Base-by-base conservation (phyloP, 192 early-diverging fungal species). In the Geosiphon pyriformis region DNA sequence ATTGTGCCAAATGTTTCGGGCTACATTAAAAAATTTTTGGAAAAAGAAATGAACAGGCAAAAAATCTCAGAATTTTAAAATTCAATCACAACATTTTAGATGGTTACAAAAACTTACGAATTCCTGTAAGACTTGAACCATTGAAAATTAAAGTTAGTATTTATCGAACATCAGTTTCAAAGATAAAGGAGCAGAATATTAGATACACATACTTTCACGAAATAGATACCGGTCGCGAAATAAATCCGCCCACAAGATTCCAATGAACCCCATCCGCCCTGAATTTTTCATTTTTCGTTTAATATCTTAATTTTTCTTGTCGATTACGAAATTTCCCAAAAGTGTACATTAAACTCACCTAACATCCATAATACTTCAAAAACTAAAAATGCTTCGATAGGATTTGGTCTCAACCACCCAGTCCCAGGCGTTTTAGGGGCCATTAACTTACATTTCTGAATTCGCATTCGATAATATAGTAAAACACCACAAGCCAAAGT, bases 371-470 rank as follows among this genome's bases (percentile, higher is more conserved):
- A 11, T 30, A 57, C 31, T 10, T 12, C 55, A 23, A 23, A 57
- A 31, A 57, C 17, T 4, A 57, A 12, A 57, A 57, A 57, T n/a
- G 26, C 29, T 57, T 57, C 55, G n/a, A 57, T 30, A 17, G 55
- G 55, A 57, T 57, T 57, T 23, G 55, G 55, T 57, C 55, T 57
- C n/a, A 57, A 30, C 2, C n/a, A 30, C n/a, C 55, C 55, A 31
- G 55, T 30, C n/a, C 55, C 55, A 3, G 55, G 55, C n/a, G 31
- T 20, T 57, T 31, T 57, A 11, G 55, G 55, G 18, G 29, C 25
- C 18, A 57, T 17, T 30, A 57, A 4, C n/a, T 23, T 31, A 57
- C 55, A 57, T 57, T 30, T 30, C 31, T 57, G 55, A 18, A 23
- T 18, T 29, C 29, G 12, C 11, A 57, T 30, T 31, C 55, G 25